Evolutionary conservation across 78 protist genomes (phyloP), one percentile per base, ranked within the genome.

Genomic region (Anaeramoeba ignava): DNA sequence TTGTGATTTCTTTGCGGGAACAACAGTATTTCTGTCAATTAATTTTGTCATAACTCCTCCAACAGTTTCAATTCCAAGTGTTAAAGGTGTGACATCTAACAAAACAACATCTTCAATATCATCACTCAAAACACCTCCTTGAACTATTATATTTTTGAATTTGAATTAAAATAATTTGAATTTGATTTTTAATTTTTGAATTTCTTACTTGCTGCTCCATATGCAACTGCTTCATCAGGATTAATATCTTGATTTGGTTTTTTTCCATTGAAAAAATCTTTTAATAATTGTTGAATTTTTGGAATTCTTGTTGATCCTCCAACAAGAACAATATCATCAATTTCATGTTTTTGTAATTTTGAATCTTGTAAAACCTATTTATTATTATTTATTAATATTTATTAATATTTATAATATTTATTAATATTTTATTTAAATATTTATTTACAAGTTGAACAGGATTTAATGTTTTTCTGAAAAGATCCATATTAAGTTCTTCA

Each of bases 31-130:
- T 86, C 99, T 91, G 90, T 92, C 87, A 86, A 98, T 96, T 81
- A 97, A 89, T 42, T 84, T 78, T 37, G 99, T 93, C 99, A 98
- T 97, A 80, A 96, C 95, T 42, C 98, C 99, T 37, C 99, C 99
- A 41, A 95, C 96, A 37, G 95, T 96, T 89, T 96, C 99, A 84
- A 98, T 89, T 39, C 99, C 99, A 39, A 98, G 89, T 31, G 99
- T 90, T n/a, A 98, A 91, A 31, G 99, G 98, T 12, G 97, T 89
- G 3, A 97, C 95, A 79, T 86, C 88, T 31, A 86, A 68, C 54
- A 86, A 80, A 79, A 86, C 81, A n/a, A 84, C 38, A 2, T 84
- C 39, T n/a, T n/a, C n/a, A n/a, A n/a, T n/a, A n/a, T n/a, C n/a
- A n/a, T n/a, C n/a, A n/a, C n/a, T n/a, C n/a, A n/a, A n/a, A n/a